Conservation (phyloP, 2,329 filamentous ascomycete genomes). For the Alternaria sp. region DNA sequence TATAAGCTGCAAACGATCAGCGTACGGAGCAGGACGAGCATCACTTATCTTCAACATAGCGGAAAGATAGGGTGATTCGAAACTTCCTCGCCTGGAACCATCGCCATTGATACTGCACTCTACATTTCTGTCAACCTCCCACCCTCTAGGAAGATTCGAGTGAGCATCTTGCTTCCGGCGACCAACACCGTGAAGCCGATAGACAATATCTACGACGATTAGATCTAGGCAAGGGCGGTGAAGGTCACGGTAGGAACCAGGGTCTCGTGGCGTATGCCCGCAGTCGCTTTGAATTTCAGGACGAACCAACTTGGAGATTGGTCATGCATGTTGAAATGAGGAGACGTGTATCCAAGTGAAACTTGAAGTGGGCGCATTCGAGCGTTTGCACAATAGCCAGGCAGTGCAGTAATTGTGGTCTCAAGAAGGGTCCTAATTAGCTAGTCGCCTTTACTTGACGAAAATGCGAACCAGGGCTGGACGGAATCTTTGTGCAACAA, state of each 20-base stretch:
- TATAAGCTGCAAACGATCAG: conserved; percentile 34
- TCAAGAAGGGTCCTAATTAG: background rate
- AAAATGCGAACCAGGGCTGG: background rate
- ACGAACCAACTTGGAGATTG: conserved; percentile 37
- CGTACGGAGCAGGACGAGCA: background rate
- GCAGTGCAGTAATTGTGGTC: background rate
- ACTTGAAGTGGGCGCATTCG: background rate
- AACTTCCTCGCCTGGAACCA: background rate
- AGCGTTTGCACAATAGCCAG: background rate
- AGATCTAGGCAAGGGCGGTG: conserved; percentile 32
- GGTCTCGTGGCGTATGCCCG: conserved; percentile 33
- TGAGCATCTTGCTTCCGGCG: conserved; percentile 27
- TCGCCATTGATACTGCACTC: conserved; percentile 19
- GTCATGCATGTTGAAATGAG: conserved; percentile 23
- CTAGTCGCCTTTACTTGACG: background rate
- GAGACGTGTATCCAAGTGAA: background rate
- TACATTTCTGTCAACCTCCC: conserved; percentile 7
- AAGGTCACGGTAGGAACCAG: conserved; percentile 38
- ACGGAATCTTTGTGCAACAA: background rate
- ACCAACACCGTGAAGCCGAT: conserved; percentile 39
- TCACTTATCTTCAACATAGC: conserved; percentile 18
- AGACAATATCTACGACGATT: conserved; percentile 33
- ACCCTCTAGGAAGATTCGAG: background rate
- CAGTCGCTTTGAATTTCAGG: conserved; percentile 30
- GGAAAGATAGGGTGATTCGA: conserved; percentile 9